A percentile compares a stretch with the other conserved stretches of the same genome.
Conservation (phyloP, 2,329 filamentous ascomycete species). For the Metarhizium rileyi region DNA sequence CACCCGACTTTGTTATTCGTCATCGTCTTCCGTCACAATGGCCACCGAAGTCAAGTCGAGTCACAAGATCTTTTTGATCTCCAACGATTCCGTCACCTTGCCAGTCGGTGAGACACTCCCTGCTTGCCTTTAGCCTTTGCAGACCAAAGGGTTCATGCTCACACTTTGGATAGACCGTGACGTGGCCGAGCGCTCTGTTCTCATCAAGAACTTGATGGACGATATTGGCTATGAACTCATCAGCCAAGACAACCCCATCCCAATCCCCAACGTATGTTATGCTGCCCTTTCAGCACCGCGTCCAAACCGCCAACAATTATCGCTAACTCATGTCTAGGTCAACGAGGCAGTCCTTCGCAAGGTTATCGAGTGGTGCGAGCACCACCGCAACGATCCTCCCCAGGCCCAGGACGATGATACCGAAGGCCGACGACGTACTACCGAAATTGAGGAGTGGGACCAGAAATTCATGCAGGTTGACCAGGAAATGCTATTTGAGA, state of each 20-base stretch:
- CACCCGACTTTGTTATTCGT: too few relatives aligned
- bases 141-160: background rate
- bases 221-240: conserved; percentile 64
- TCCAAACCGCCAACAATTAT: background rate
- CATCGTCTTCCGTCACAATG: conserved; percentile 19
- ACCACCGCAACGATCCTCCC: conserved; percentile 86
- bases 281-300: background rate
- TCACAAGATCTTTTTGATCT: conserved; percentile 38
- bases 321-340: conserved; percentile 43
- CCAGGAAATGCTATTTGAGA: conserved; percentile 99
- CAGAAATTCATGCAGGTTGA: conserved; percentile 99
- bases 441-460: conserved; percentile 98
- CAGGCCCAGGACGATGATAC: conserved; percentile 77
- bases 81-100: conserved; percentile 40
- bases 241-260: conserved; percentile 57
- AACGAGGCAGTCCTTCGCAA: conserved; percentile 91
- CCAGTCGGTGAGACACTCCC: conserved; percentile 32
- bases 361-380: conserved; percentile 95
- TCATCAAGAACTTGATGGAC: conserved; percentile 98
- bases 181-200: conserved; percentile 81
- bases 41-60: conserved; percentile 18
- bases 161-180: conserved; percentile 51
- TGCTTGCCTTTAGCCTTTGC: background rate
- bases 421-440: conserved; percentile 94
- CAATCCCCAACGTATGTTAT: conserved; percentile 68